These are phyloP conservation scores for Diaporthe destruens DNA, from an alignment of 2,329 filamentous ascomycete species.

Conservation along the genomic window DNA sequence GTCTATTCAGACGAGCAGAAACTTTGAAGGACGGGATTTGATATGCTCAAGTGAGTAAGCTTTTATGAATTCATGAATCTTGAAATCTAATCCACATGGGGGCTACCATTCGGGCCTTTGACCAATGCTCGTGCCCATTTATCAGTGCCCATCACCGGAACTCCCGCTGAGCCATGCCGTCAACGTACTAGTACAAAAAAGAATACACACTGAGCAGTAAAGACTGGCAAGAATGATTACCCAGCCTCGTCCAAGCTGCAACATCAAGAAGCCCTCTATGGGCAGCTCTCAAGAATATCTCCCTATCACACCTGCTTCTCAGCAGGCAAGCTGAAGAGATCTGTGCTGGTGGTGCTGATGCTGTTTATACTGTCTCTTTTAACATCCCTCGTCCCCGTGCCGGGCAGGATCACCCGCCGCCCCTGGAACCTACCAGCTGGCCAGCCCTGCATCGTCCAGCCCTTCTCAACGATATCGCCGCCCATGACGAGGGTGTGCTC, in stretches of 20 bases:
- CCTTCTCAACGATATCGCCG: conserved; percentile 66
- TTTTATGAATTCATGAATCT: not conserved
- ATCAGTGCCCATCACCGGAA: not conserved
- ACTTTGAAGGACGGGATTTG: not conserved
- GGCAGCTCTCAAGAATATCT: too few relatives aligned
- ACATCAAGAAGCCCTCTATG: not conserved
- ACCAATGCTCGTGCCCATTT: not conserved
- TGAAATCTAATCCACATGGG: not conserved
- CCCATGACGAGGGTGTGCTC: conserved; percentile 71
- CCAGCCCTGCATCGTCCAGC: conserved; percentile 67
- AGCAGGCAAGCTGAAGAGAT: not conserved
- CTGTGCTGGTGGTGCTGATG: not conserved
- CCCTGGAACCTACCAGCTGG: conserved; percentile 59
- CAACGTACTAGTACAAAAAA: conserved; percentile 9
- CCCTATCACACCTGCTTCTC: not conserved
- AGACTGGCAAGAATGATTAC: conserved; percentile 8
- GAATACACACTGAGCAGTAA: not conserved
- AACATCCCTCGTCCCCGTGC: not conserved
- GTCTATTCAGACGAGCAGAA: too few relatives aligned
- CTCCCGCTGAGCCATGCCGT: not conserved
- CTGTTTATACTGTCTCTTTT: not conserved
- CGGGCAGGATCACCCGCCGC: conserved; percentile 3
- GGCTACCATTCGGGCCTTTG: not conserved
- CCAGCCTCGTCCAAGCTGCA: conserved; percentile 9
- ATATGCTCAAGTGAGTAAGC: not conserved